Evolutionary conservation across 164 flowering plant genomes (phyloP).

Genomic region (Macadamia integrifolia): DNA sequence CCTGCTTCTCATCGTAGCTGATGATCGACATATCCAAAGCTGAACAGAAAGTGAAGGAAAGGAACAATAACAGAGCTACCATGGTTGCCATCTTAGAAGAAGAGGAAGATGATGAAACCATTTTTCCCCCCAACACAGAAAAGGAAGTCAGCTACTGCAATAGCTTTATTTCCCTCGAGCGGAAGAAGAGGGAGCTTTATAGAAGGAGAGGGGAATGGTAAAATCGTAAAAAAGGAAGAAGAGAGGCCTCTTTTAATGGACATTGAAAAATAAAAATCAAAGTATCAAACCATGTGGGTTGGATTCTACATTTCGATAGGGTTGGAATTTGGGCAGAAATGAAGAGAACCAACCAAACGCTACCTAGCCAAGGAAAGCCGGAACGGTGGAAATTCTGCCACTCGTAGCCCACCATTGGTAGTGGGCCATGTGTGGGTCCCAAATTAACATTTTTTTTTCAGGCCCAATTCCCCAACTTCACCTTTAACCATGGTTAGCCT

Average conservation of each 20-base stretch:
- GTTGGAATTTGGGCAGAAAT: background rate
- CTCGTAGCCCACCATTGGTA: too few relatives aligned
- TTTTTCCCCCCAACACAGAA: background rate
- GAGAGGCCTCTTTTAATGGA: background rate
- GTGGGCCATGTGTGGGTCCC: too few relatives aligned
- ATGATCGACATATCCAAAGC: slow-evolving; percentile 39
- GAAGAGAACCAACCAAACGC: background rate
- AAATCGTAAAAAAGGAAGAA: background rate
- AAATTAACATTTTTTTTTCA: background rate
- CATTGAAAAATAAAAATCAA: too few relatives aligned
- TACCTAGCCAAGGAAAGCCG: background rate
- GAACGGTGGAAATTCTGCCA: background rate
- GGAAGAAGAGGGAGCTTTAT: too few relatives aligned
- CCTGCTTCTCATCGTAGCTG: slow-evolving; percentile 38
- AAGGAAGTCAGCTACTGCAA: background rate
- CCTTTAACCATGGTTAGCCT: background rate
- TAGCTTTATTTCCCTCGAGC: too few relatives aligned
- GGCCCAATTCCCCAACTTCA: too few relatives aligned
- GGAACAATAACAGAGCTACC: slow-evolving; percentile 5
- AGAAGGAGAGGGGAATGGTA: background rate
- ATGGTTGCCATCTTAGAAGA: background rate
- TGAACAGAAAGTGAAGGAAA: slow-evolving; percentile 15
- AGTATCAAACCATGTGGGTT: background rate
- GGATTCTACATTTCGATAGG: background rate
- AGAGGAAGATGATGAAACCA: slow-evolving; percentile 6